Conservation (phyloP, 345 rosid genomes). For the Excoecaria agallocha region DNA sequence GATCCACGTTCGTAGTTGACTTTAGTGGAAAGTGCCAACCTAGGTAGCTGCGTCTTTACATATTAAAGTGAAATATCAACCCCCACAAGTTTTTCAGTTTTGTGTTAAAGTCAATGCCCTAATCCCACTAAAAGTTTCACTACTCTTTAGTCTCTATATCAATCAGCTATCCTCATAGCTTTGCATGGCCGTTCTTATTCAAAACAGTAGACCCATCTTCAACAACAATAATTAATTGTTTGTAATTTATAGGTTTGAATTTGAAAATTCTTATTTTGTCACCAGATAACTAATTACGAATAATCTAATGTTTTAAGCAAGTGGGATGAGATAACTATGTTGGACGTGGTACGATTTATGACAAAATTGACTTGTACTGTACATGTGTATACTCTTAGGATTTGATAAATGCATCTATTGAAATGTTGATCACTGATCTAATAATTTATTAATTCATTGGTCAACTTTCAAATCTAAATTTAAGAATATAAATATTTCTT, state of each 20-base stretch:
- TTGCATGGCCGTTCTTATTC: neutral
- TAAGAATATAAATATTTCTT: too few relatives aligned
- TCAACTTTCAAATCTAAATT: too few relatives aligned
- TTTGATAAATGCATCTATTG: too few relatives aligned
- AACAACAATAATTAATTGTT: too few relatives aligned
- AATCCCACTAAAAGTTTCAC: neutral
- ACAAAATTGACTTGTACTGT: neutral
- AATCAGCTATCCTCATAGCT: neutral
- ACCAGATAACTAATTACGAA: too few relatives aligned
- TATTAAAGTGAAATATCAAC: neutral
- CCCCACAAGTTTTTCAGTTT: neutral
- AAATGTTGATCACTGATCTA: too few relatives aligned
- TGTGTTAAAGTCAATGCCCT: neutral
- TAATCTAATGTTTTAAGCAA: neutral
- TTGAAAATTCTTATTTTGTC: too few relatives aligned
- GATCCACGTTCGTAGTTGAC: conserved; percentile 13
- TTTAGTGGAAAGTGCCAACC: neutral
- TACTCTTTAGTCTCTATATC: neutral
- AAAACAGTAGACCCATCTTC: conserved; percentile 1
- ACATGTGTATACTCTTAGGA: too few relatives aligned
- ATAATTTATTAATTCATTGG: too few relatives aligned
- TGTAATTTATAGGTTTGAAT: neutral
- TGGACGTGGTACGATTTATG: neutral
- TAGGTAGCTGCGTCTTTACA: too few relatives aligned
- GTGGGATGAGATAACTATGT: conserved; percentile 26